These are phyloP conservation scores for Ogataea haglerorum DNA, from an alignment of 805 yeast genomes.

Conservation along the genomic window DNA sequence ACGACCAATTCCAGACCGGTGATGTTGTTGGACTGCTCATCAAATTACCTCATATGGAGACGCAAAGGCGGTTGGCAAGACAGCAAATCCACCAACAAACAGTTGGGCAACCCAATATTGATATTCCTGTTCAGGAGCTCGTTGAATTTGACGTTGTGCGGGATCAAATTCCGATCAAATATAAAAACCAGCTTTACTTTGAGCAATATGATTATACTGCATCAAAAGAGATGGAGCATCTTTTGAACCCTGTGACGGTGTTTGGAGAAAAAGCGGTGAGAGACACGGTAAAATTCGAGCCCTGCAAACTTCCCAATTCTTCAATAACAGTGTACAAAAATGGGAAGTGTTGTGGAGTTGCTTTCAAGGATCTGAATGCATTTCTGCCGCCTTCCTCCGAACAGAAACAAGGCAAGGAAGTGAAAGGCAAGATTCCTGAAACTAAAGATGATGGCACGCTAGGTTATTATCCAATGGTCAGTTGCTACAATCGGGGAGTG, in stretches of 20 bases:
- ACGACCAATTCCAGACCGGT: slow-evolving; percentile 58
- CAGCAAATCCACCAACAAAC: slow-evolving; percentile 34
- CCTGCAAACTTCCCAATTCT: slow-evolving; percentile 54
- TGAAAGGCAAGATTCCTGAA: slow-evolving; percentile 16
- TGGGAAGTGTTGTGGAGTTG: slow-evolving; percentile 63
- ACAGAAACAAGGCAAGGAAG: slow-evolving; percentile 34
- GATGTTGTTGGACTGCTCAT: slow-evolving; percentile 81
- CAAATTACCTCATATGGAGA: slow-evolving; percentile 54
- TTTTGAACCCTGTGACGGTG: slow-evolving; percentile 66
- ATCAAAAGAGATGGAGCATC: slow-evolving; percentile 68
- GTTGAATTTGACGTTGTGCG: slow-evolving; percentile 51
- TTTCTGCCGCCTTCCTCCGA: slow-evolving; percentile 79
- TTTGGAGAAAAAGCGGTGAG: slow-evolving; percentile 65
- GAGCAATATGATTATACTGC: slow-evolving; percentile 81
- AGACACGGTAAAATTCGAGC: slow-evolving; percentile 44
- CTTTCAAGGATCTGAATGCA: slow-evolving; percentile 65
- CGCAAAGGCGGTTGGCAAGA: slow-evolving; percentile 42
- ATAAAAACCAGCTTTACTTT: slow-evolving; percentile 70
- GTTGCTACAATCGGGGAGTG: slow-evolving; percentile 75
- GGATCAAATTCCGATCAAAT: slow-evolving; percentile 85
- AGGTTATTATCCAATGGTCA: slow-evolving; percentile 90
- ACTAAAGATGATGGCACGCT: slow-evolving; percentile 74
- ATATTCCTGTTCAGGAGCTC: not conserved
- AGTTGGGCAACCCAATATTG: slow-evolving; percentile 19
- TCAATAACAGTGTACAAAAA: slow-evolving; percentile 70